Evolutionary conservation across 176 grass and related monocot genomes (phyloP), one percentile per base, ranked within the genome.

Genomic region (Oryza australiensis): DNA sequence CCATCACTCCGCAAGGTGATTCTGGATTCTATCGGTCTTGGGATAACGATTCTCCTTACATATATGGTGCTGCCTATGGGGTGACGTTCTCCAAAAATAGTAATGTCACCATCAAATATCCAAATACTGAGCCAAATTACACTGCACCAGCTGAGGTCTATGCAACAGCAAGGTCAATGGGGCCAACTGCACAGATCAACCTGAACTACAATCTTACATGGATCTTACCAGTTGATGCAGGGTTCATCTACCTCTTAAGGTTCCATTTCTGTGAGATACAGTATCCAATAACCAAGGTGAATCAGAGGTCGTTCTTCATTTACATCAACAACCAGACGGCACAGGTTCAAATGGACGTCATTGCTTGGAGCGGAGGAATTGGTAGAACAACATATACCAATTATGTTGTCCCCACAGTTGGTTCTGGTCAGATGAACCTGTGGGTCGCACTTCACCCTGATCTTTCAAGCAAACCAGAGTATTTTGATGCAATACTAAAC

Each of bases 191-290:
- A 64, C 45, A 69, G 37, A 18, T 92, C 73, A 92, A 94, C 55
- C 64, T 92, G 68, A 92, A 92, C 28, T 92, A 90, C 74, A 97
- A 97, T 49, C 94, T 97, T n/a, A 92, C 94, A 40, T 97, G 94
- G 94, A 83, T 81, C 68, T 85, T 97, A 26, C 49, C 49, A 0
- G 32, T 94, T 32, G 94, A 97, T 78, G 89, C 87, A 0, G 89
- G 83, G 6, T 92, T 90, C 35, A 40, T 1, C 22, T 94, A 97
- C 69, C 76, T 97, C 11, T 40, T 97, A 8, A 87, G 94, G 77
- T 82, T 97, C 42, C 94, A 94, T 70, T 97, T 97, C 66, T 97
- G 94, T 6, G 94, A 97, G 86, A 92, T 90, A 41, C 87, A 97
- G 65, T 90, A 90, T 65, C 83, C 82, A 0, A 94, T 97, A 32